These are phyloP conservation scores for Fennellomyces sp. DNA, from an alignment of 371 early-diverging fungal species.

Conservation along the genomic window DNA sequence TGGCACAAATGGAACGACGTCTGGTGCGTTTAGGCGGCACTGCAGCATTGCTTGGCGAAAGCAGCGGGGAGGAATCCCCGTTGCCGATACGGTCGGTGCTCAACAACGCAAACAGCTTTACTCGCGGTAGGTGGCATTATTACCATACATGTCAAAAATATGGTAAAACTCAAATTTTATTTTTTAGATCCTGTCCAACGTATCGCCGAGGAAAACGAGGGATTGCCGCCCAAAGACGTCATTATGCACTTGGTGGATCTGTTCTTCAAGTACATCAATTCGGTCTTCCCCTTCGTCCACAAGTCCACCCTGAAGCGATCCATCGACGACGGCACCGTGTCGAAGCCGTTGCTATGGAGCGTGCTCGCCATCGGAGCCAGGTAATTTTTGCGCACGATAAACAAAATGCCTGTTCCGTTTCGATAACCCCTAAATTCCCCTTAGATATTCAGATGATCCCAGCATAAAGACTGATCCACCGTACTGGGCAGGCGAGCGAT, in stretches of 20 bases:
- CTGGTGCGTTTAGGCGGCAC: constrained; percentile 18
- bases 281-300: constrained; percentile 60
- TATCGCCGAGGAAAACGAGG: constrained; percentile 18
- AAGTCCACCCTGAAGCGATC: constrained; percentile 30
- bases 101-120: background rate
- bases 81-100: background rate
- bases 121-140: background rate
- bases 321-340: constrained; percentile 36
- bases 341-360: constrained; percentile 43
- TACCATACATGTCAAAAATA: background rate
- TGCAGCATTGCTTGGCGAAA: constrained; percentile 9
- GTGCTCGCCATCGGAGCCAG: constrained; percentile 51
- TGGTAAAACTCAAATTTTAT: no score
- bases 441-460: constrained; percentile 52
- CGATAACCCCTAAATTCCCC: no score
- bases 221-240: constrained; percentile 50
- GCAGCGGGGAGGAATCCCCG: background rate
- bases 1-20: constrained; percentile 67
- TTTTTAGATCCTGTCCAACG: constrained; percentile 11
- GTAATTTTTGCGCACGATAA: constrained; percentile 14
- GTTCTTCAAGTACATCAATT: constrained; percentile 61
- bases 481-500: constrained; percentile 48
- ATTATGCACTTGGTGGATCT: constrained; percentile 56
- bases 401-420: background rate
- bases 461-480: constrained; percentile 47